Evolutionary conservation across 108 stramenopile genomes (phyloP).

Genomic region (Nitzschia palea): DNA sequence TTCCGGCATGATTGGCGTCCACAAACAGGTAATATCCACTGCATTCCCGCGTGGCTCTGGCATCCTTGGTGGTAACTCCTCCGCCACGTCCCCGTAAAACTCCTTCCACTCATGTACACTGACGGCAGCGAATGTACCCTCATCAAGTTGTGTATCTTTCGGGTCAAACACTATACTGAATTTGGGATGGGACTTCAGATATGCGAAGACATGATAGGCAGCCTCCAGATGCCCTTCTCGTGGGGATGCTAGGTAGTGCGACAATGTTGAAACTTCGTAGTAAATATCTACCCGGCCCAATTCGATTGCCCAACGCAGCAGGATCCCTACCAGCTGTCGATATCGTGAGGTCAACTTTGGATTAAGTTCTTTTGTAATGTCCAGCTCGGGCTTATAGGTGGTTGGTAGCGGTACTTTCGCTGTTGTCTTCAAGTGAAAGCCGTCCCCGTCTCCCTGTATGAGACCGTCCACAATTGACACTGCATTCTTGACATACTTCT

Average conservation of each 20-base stretch:
- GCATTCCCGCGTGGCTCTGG: slow-evolving; percentile 24
- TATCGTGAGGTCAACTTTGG: background rate
- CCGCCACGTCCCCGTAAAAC: slow-evolving; percentile 20
- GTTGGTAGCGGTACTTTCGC: background rate
- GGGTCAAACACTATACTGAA: slow-evolving; percentile 34
- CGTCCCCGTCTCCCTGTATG: background rate
- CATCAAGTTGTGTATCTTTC: background rate
- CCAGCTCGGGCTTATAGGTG: slow-evolving; percentile 1
- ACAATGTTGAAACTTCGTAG: slow-evolving; percentile 31
- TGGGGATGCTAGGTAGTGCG: slow-evolving; percentile 20
- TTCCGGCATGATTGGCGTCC: slow-evolving; percentile 59
- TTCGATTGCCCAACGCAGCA: slow-evolving; percentile 33
- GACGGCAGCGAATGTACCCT: background rate
- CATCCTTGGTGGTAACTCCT: slow-evolving; percentile 31
- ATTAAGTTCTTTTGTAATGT: slow-evolving; percentile 7
- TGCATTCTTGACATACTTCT: background rate
- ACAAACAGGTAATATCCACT: slow-evolving; percentile 36
- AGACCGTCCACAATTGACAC: slow-evolving; percentile 12
- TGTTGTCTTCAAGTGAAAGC: background rate
- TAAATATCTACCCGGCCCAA: slow-evolving; percentile 32
- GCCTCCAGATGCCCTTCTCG: slow-evolving; percentile 42
- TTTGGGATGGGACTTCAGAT: slow-evolving; percentile 17
- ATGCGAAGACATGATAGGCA: slow-evolving; percentile 36
- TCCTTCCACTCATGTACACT: slow-evolving; percentile 20
- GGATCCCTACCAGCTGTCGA: slow-evolving; percentile 2